phyloP scores from a whole-genome alignment of 768 basidiomycete genomes.

The Pisolithus tinctorius region DNA sequence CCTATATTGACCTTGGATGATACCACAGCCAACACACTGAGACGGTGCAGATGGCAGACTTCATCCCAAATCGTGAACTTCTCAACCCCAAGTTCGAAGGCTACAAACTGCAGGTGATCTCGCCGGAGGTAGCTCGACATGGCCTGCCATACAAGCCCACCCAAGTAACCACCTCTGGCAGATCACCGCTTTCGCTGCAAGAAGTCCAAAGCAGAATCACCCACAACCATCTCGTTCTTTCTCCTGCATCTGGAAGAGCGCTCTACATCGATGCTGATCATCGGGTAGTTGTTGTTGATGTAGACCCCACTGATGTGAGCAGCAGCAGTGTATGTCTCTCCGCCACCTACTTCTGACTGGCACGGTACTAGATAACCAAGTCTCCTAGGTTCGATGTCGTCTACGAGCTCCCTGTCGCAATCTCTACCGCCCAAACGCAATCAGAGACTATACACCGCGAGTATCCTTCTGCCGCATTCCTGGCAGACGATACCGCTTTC shows the following conservation, averaged over 20 bases:
- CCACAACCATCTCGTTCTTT: slow-evolving; percentile 70
- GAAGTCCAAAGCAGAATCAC: slow-evolving; percentile 81
- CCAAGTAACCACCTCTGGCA: slow-evolving; percentile 52
- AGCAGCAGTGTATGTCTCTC: not conserved
- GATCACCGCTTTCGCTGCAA: slow-evolving; percentile 60
- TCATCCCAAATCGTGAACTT: slow-evolving; percentile 44
- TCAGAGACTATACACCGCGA: slow-evolving; percentile 41
- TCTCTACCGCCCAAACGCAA: slow-evolving; percentile 35
- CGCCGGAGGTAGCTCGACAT: slow-evolving; percentile 49
- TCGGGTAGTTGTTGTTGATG: slow-evolving; percentile 51
- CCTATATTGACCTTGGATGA: too few species aligned
- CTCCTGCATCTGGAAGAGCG: slow-evolving; percentile 38
- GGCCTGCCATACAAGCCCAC: slow-evolving; percentile 39
- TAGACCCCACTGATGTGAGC: slow-evolving; percentile 55
- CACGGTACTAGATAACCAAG: slow-evolving; percentile 38
- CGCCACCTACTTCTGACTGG: slow-evolving; percentile 1
- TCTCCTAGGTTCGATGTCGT: slow-evolving; percentile 48
- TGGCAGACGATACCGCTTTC: slow-evolving; percentile 42
- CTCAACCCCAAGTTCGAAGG: slow-evolving; percentile 83
- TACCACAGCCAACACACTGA: not conserved
- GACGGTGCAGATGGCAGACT: slow-evolving; percentile 26
- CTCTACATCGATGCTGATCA: slow-evolving; percentile 65
- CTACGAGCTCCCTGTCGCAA: slow-evolving; percentile 53
- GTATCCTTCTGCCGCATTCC: slow-evolving; percentile 66
- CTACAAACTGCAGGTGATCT: slow-evolving; percentile 63